phyloP scores from a whole-genome alignment of 345 rosid genomes.

The Gossypium rotundifolium region DNA sequence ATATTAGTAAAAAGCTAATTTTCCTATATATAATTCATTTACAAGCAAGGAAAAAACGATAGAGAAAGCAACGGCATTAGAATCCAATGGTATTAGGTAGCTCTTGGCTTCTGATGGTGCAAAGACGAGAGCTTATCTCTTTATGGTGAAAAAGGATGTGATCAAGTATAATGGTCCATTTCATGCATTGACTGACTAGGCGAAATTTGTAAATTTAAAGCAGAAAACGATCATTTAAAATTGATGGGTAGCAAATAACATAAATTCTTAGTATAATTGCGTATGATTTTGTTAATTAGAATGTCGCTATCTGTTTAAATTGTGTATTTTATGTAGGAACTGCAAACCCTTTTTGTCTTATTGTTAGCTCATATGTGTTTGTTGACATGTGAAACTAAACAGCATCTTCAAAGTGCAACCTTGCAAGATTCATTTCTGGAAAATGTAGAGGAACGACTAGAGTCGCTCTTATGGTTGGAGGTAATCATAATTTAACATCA shows the following conservation, averaged over 20 bases:
- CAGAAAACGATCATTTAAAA: no score
- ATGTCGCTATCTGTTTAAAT: background rate
- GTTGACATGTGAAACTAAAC: background rate
- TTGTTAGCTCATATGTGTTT: background rate
- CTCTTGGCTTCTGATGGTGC: background rate
- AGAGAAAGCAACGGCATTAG: background rate
- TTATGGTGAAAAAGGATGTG: background rate
- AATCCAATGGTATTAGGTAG: slow-evolving; percentile 13
- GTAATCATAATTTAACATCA: slow-evolving; percentile 23
- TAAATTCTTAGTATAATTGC: no score
- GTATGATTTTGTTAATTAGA: slow-evolving; percentile 2
- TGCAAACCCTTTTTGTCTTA: background rate
- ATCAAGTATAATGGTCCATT: background rate
- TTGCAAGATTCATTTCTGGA: slow-evolving; percentile 36
- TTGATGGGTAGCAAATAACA: no score
- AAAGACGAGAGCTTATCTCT: background rate
- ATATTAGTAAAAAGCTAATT: background rate
- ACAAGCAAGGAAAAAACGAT: background rate
- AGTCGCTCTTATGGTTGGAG: slow-evolving; percentile 36
- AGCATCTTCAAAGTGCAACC: slow-evolving; percentile 35
- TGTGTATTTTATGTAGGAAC: background rate
- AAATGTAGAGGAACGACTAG: slow-evolving; percentile 42
- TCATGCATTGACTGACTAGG: background rate
- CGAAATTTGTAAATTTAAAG: no score
- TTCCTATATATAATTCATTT: background rate